phyloP scores from a whole-genome alignment of 805 yeast species.

The Suhomyces xylopsoci region DNA sequence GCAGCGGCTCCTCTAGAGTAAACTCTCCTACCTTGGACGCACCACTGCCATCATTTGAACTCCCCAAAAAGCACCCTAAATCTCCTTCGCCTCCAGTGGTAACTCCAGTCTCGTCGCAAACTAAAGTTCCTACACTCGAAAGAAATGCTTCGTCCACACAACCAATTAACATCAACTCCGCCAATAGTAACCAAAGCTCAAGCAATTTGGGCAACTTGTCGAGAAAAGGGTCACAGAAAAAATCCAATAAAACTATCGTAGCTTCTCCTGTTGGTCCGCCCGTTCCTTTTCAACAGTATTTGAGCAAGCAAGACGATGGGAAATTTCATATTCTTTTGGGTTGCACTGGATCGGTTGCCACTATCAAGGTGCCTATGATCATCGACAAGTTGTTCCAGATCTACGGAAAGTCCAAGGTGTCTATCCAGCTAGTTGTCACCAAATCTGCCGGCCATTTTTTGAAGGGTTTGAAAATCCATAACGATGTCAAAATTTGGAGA shows the following conservation, averaged over 20 bases:
- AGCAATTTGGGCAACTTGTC: slow-evolving; percentile 6
- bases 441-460: slow-evolving; percentile 72
- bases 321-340: slow-evolving; percentile 87
- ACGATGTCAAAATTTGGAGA: slow-evolving; percentile 83
- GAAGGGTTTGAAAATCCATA: slow-evolving; percentile 57
- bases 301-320: slow-evolving; percentile 72
- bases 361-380: slow-evolving; percentile 86
- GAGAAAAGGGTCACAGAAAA: slow-evolving; percentile 27
- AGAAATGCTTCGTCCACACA: slow-evolving; percentile 7
- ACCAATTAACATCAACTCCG: slow-evolving; percentile 16
- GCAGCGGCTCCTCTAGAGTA: slow-evolving; percentile 13
- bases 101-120: neutral
- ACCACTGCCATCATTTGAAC: neutral
- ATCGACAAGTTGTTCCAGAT: slow-evolving; percentile 81
- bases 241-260: slow-evolving; percentile 50
- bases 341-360: slow-evolving; percentile 95
- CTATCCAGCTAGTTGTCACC: slow-evolving; percentile 83
- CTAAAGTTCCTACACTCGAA: slow-evolving; percentile 6
- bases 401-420: slow-evolving; percentile 65
- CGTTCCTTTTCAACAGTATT: slow-evolving; percentile 70
- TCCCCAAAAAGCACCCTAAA: slow-evolving; percentile 6
- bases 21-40: slow-evolving; percentile 20
- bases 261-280: slow-evolving; percentile 60
- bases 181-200: neutral
- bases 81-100: slow-evolving; percentile 4